A percentile compares a stretch with the other conserved stretches of the same genome.
Conservation (phyloP, 164 flowering plant genomes). For the Piper betle region DNA sequence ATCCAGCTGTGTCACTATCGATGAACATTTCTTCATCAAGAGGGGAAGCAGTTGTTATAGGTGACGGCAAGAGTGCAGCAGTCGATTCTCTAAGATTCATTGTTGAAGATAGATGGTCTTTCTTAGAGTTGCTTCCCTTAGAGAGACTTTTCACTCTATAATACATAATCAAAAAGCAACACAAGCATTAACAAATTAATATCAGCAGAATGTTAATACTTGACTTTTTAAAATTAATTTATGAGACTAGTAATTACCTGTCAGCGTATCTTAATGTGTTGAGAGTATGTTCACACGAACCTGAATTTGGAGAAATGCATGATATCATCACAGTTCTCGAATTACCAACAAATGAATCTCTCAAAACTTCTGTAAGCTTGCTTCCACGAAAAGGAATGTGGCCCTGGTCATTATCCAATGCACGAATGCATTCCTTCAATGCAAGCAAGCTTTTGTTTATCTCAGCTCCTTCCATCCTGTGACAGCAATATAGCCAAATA, state of each 20-base stretch:
- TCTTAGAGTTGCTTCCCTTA: constrained; percentile 53
- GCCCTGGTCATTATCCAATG: constrained; percentile 87
- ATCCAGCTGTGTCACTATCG: constrained; percentile 36
- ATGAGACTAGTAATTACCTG: constrained; percentile 30
- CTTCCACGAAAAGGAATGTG: constrained; percentile 97
- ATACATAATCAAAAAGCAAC: neutral
- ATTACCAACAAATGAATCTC: constrained; percentile 92
- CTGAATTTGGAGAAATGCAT: constrained; percentile 83
- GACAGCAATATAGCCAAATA: constrained; percentile 3
- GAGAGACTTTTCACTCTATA: constrained; percentile 83
- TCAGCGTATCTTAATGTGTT: constrained; percentile 96
- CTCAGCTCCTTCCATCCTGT: constrained; percentile 95
- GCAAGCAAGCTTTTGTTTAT: constrained; percentile 92
- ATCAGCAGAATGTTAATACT: neutral
- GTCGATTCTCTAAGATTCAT: constrained; percentile 44
- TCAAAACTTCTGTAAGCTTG: constrained; percentile 81
- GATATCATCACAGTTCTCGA: constrained; percentile 96
- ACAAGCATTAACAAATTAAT: neutral
- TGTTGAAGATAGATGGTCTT: constrained; percentile 29
- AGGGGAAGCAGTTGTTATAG: constrained; percentile 32
- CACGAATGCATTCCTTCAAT: constrained; percentile 86
- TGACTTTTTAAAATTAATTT: neutral
- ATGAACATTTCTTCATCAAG: constrained; percentile 27
- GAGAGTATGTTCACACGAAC: constrained; percentile 88
- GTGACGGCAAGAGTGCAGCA: constrained; percentile 29